These are phyloP conservation scores for Agrocybe pediades DNA, from an alignment of 768 basidiomycete species.

Conservation along the genomic window DNA sequence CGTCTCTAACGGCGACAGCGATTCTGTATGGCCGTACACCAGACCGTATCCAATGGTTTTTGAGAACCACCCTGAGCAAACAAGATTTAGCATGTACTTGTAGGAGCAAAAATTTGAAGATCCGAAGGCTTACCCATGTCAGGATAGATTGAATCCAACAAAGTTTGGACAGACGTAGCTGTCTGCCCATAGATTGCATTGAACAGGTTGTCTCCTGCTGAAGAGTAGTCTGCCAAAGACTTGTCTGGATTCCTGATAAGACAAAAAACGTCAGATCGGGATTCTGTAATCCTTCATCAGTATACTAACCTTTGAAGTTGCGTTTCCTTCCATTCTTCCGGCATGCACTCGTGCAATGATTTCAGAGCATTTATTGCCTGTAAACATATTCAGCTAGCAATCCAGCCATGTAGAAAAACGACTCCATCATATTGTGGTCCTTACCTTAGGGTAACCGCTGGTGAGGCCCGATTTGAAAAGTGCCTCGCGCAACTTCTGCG, in stretches of 20 bases:
- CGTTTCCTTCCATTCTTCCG: slow-evolving; percentile 51
- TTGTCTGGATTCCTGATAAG: slow-evolving; percentile 38
- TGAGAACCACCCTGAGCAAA: slow-evolving; percentile 50
- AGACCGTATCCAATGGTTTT: slow-evolving; percentile 58
- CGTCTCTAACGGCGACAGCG: slow-evolving; percentile 53
- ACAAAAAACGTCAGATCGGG: neutral
- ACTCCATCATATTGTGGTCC: too few species aligned
- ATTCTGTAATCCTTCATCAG: neutral
- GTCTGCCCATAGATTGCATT: slow-evolving; percentile 57
- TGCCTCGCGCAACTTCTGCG: slow-evolving; percentile 60
- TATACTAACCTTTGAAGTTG: slow-evolving; percentile 43
- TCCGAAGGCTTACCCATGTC: slow-evolving; percentile 55
- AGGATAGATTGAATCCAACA: slow-evolving; percentile 57
- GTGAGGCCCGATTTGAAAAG: slow-evolving; percentile 63
- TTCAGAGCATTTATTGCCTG: slow-evolving; percentile 63
- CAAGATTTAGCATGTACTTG: neutral
- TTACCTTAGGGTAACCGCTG: slow-evolving; percentile 60
- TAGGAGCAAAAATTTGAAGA: neutral
- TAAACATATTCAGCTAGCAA: neutral
- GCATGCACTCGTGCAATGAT: slow-evolving; percentile 51
- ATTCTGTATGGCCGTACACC: slow-evolving; percentile 49
- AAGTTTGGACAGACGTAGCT: slow-evolving; percentile 43
- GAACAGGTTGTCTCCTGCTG: slow-evolving; percentile 46
- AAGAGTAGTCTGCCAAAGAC: slow-evolving; percentile 44
- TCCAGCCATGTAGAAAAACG: too few species aligned